These are phyloP conservation scores for Globisporangium barbulae DNA, from an alignment of 352 stramenopile genomes.

Conservation along the genomic window DNA sequence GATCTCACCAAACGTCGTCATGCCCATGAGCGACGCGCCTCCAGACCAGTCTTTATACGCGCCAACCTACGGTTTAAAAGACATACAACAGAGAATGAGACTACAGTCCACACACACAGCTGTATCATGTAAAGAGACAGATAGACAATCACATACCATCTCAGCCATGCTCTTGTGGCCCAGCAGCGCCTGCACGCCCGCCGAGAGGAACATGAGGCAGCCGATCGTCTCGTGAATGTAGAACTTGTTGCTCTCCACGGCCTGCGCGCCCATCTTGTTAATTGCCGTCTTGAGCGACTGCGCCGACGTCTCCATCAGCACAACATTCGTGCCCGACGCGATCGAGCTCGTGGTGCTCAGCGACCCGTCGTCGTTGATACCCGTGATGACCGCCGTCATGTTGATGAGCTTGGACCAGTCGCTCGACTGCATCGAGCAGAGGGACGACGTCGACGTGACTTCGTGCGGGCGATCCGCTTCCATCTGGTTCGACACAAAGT, in stretches of 20 bases:
- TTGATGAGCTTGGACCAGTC: constrained; percentile 85
- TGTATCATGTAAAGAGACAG: not conserved
- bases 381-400: constrained; percentile 82
- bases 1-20: constrained; percentile 88
- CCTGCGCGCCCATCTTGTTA: constrained; percentile 83
- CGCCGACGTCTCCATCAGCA: constrained; percentile 85
- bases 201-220: constrained; percentile 86
- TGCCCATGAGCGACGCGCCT: constrained; percentile 77
- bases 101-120: not conserved
- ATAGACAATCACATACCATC: constrained; percentile 45
- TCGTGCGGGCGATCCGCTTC: constrained; percentile 52
- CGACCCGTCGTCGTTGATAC: constrained; percentile 79
- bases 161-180: constrained; percentile 87
- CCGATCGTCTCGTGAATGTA: constrained; percentile 79
- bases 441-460: constrained; percentile 49
- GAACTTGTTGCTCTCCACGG: constrained; percentile 76
- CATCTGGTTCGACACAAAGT: constrained; percentile 75
- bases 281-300: constrained; percentile 81
- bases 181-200: constrained; percentile 77
- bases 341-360: constrained; percentile 82
- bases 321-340: constrained; percentile 68
- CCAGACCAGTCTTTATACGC: constrained; percentile 84
- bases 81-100: not conserved
- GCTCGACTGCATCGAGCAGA: constrained; percentile 77
- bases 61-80: constrained; percentile 46